Evolutionary conservation across 805 yeast genomes (phyloP).

Genomic region (Candida silvicultrix): DNA sequence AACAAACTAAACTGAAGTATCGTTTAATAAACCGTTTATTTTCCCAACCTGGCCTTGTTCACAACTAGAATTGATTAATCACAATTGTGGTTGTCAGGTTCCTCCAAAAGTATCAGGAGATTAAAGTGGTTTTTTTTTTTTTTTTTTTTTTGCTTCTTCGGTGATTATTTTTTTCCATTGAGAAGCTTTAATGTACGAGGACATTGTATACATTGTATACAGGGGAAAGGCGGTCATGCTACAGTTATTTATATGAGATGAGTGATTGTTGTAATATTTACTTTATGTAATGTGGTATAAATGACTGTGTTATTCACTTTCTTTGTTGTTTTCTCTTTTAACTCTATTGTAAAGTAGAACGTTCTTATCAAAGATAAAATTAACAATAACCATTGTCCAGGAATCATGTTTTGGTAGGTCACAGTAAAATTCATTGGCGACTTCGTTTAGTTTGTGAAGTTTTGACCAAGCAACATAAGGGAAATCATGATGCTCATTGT

Average conservation of each 20-base stretch:
- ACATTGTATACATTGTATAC: too few relatives aligned
- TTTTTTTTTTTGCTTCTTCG: background rate
- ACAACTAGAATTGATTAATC: background rate
- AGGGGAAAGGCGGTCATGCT: too few relatives aligned
- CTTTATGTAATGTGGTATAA: too few relatives aligned
- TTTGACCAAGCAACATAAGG: constrained; percentile 91
- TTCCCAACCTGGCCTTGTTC: background rate
- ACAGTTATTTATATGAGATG: too few relatives aligned
- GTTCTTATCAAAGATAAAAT: constrained; percentile 62
- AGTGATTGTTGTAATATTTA: too few relatives aligned
- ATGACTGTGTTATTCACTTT: background rate
- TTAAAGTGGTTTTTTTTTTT: background rate
- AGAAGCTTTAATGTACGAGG: background rate
- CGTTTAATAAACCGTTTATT: background rate
- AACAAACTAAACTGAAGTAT: background rate
- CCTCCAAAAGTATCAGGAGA: background rate
- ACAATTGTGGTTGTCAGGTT: background rate
- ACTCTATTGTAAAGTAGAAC: constrained; percentile 79
- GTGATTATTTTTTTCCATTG: background rate
- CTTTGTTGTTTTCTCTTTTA: constrained; percentile 40
- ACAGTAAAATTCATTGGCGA: constrained; percentile 78
- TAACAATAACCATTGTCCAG: constrained; percentile 72
- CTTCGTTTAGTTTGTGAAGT: constrained; percentile 52
- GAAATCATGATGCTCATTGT: constrained; percentile 93
- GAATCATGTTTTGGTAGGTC: constrained; percentile 71